A percentile compares a stretch with the other conserved stretches of the same genome.
These are phyloP conservation scores for Globisporangium polare DNA, from an alignment of 352 stramenopile genomes.

Conservation along the genomic window DNA sequence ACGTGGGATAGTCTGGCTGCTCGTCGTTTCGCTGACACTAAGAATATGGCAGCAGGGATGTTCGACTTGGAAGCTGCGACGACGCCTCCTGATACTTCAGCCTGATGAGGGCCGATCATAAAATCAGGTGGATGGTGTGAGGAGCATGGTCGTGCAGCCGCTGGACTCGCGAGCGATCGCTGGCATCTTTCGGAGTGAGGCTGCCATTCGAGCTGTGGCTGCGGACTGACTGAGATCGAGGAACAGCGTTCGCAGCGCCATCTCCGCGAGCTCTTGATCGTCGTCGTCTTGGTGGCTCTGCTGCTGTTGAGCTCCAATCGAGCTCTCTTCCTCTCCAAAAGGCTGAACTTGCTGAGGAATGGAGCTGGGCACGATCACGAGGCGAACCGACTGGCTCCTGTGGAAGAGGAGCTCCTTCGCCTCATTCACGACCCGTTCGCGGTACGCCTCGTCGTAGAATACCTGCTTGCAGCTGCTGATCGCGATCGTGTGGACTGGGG, in stretches of 20 bases:
- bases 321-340: not conserved
- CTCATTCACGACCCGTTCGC: constrained; percentile 35
- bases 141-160: constrained; percentile 13
- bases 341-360: not conserved
- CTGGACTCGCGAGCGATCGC: constrained; percentile 6
- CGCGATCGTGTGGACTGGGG: constrained; percentile 21
- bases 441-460: constrained; percentile 49
- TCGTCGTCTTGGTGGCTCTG: not conserved
- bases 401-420: constrained; percentile 20
- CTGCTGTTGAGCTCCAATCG: not conserved
- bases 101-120: too few relatives aligned
- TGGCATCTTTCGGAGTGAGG: not conserved
- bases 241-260: constrained; percentile 43
- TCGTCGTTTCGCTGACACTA: not conserved
- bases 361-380: constrained; percentile 24
- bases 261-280: constrained; percentile 21
- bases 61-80: not conserved
- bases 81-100: not conserved
- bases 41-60: not conserved
- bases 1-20: not conserved
- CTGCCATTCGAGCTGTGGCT: not conserved
- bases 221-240: constrained; percentile 37
- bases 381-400: constrained; percentile 20
- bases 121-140: not conserved
- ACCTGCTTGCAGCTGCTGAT: constrained; percentile 35